Percentiles rank a stretch among this genome's conserved stretches.
Conservation (phyloP, 495 filamentous ascomycete genomes). For the Tuber aestivum region DNA sequence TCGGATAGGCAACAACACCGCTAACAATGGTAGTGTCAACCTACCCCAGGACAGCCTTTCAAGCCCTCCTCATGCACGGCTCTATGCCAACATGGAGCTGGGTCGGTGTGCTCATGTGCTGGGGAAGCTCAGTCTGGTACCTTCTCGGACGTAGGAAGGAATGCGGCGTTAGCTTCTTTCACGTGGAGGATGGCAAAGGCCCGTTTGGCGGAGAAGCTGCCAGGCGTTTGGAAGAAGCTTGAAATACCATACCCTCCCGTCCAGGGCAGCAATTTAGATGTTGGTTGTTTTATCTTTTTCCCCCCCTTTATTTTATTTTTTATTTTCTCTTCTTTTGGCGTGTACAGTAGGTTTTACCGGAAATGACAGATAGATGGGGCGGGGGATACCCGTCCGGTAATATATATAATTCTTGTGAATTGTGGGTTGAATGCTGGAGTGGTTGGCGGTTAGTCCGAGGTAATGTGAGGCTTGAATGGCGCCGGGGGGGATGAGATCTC, state of each 20-base stretch:
- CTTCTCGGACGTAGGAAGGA: slow-evolving; percentile 45
- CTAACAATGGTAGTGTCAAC: slow-evolving; percentile 40
- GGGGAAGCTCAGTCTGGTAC: slow-evolving; percentile 50
- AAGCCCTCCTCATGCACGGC: slow-evolving; percentile 42
- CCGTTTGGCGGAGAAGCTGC: slow-evolving; percentile 5
- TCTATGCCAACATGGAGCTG: slow-evolving; percentile 44
- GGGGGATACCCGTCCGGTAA: background rate
- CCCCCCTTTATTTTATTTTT: background rate
- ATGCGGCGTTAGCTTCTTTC: slow-evolving; percentile 38
- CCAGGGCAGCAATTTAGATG: background rate
- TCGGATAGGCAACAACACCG: slow-evolving; percentile 36
- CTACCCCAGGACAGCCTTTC: slow-evolving; percentile 37
- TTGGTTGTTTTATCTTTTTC: background rate
- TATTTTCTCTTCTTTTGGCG: background rate
- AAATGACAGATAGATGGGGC: background rate
- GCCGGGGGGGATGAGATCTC: background rate
- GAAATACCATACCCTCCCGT: background rate
- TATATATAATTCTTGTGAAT: background rate
- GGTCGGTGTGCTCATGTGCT: slow-evolving; percentile 50
- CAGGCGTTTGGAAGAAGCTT: background rate
- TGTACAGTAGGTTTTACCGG: background rate
- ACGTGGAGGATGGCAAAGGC: slow-evolving; percentile 19
- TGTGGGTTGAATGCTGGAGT: background rate
- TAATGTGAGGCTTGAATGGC: background rate
- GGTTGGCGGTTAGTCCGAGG: background rate